phyloP scores from a whole-genome alignment of 2,329 filamentous ascomycete species.

The Pyrenophora seminiperda region DNA sequence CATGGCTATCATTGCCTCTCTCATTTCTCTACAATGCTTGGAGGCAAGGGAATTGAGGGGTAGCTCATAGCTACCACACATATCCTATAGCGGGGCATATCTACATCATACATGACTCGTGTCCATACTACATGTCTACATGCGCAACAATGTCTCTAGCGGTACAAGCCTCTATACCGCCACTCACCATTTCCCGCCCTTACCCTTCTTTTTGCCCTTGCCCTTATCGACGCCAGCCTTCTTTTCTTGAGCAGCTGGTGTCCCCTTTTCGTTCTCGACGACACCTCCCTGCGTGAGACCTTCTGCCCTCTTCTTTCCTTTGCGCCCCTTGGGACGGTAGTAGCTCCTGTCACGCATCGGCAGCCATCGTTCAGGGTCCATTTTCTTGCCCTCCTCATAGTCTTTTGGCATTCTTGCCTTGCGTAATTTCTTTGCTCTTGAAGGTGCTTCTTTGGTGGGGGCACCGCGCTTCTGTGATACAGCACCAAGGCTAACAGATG shows the following conservation, averaged over 20 bases:
- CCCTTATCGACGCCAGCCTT: constrained; percentile 41
- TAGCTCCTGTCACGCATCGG: constrained; percentile 86
- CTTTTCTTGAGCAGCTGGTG: constrained; percentile 39
- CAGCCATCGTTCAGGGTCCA: constrained; percentile 92
- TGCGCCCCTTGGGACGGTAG: constrained; percentile 89
- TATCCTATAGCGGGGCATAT: no score
- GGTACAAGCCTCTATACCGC: neutral
- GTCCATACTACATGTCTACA: neutral
- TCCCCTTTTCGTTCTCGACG: constrained; percentile 68
- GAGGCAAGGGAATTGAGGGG: neutral
- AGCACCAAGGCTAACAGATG: constrained; percentile 41
- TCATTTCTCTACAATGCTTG: no score
- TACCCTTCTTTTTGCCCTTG: constrained; percentile 45
- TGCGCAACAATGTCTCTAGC: no score
- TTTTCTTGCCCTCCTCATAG: constrained; percentile 75
- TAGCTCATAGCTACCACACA: neutral
- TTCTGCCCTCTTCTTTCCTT: constrained; percentile 77
- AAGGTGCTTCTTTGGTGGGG: constrained; percentile 49
- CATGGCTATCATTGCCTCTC: no score
- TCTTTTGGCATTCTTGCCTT: constrained; percentile 71
- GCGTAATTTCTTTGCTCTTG: constrained; percentile 63
- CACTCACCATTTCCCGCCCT: constrained; percentile 40
- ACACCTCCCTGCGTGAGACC: constrained; percentile 83
- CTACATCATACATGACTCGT: no score
- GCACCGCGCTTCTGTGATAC: constrained; percentile 47